phyloP scores from a whole-genome alignment of 2,329 filamentous ascomycete species.

The Diplodia seriata region DNA sequence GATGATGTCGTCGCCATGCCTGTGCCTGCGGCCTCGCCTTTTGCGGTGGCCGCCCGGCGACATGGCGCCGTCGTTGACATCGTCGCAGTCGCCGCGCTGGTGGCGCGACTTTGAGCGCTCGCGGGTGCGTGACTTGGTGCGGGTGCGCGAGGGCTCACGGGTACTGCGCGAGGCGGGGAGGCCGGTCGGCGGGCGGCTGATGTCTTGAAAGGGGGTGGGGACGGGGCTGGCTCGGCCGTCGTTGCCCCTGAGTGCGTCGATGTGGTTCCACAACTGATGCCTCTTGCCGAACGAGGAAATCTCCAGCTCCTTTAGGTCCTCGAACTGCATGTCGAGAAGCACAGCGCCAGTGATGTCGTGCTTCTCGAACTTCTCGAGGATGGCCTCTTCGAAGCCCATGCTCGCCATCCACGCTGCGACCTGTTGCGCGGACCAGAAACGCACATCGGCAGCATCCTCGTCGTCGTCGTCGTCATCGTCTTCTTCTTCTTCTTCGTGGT shows the following conservation, averaged over 20 bases:
- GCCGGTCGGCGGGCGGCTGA: conserved; percentile 53
- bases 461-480: conserved; percentile 54
- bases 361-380: conserved; percentile 83
- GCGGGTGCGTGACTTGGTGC: conserved; percentile 47
- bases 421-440: conserved; percentile 74
- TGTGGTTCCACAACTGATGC: conserved; percentile 80
- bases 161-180: conserved; percentile 37
- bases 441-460: conserved; percentile 67
- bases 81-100: conserved; percentile 33
- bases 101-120: conserved; percentile 46
- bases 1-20: conserved; percentile 67
- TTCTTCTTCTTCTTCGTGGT: conserved; percentile 56
- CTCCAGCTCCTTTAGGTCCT: conserved; percentile 81
- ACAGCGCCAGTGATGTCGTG: conserved; percentile 93
- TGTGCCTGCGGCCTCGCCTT: conserved; percentile 50
- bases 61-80: conserved; percentile 42
- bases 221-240: conserved; percentile 52
- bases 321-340: conserved; percentile 87
- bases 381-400: conserved; percentile 75
- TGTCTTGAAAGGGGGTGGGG: conserved; percentile 58
- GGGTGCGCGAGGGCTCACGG: conserved; percentile 46
- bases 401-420: conserved; percentile 88
- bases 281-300: conserved; percentile 83
- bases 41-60: conserved; percentile 45
- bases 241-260: conserved; percentile 68